Conservation (phyloP, 306 rosid species). For the Leucaena leucocephala region DNA sequence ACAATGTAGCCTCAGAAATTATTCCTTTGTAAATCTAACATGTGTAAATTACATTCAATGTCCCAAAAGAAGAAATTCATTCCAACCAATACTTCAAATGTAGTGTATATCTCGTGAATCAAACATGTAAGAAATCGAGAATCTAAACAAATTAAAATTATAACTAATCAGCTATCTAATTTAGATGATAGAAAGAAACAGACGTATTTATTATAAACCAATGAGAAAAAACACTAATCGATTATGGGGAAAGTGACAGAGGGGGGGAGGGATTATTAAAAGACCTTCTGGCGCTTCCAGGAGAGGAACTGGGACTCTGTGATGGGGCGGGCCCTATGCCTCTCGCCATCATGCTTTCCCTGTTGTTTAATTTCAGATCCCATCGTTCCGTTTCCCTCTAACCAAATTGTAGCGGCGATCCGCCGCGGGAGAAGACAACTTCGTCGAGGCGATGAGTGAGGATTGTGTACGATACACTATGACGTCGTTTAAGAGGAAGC, state of each 20-base stretch:
- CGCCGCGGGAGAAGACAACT: background rate
- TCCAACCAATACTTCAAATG: too few species aligned
- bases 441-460: background rate
- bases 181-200: background rate
- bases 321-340: constrained; percentile 35
- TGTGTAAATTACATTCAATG: too few species aligned
- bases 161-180: background rate
- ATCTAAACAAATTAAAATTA: background rate
- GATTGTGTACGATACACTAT: background rate
- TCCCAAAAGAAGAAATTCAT: too few species aligned
- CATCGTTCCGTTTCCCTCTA: constrained; percentile 16
- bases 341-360: constrained; percentile 41
- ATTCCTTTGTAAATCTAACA: too few species aligned
- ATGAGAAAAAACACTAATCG: constrained; percentile 34
- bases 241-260: background rate
- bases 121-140: background rate
- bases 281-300: constrained; percentile 88
- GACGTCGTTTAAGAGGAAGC: background rate
- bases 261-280: background rate
- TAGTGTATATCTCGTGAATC: background rate
- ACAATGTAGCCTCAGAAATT: too few species aligned
- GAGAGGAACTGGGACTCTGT: constrained; percentile 59
- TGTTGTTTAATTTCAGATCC: constrained; percentile 46
- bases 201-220: background rate
- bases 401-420: background rate